A percentile compares a stretch with the other conserved stretches of the same genome.
phyloP scores from a whole-genome alignment of 2,329 filamentous ascomycete species.

The Zymoseptoria tritici region DNA sequence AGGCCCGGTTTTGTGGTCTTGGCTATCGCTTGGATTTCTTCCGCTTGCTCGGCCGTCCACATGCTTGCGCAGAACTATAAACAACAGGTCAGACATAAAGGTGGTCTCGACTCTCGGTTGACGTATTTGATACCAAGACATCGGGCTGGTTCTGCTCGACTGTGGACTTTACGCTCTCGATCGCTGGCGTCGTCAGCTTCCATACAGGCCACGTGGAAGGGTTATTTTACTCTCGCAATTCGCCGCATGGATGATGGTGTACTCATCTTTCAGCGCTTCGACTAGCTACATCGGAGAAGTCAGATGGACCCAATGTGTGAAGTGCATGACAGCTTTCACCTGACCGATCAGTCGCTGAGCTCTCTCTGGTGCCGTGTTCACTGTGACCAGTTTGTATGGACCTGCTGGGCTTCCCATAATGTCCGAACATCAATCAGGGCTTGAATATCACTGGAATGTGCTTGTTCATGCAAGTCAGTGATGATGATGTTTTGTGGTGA shows the following conservation, averaged over 20 bases:
- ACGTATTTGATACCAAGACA: constrained; percentile 5
- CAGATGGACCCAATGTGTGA: not conserved
- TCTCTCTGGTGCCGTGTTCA: constrained; percentile 60
- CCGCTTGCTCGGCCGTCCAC: constrained; percentile 47
- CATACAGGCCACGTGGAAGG: not conserved
- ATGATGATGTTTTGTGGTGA: not conserved
- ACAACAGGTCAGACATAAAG: not conserved
- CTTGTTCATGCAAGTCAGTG: not conserved
- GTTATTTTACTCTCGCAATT: constrained; percentile 53
- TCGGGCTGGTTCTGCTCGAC: constrained; percentile 48
- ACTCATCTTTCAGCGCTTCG: constrained; percentile 54
- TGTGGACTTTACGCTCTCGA: constrained; percentile 42
- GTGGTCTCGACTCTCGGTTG: not conserved
- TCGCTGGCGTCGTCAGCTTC: constrained; percentile 2
- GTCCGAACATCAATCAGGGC: not conserved
- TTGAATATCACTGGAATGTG: not conserved
- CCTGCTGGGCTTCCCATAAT: constrained; percentile 31
- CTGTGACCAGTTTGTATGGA: constrained; percentile 57
- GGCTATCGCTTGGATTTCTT: constrained; percentile 40
- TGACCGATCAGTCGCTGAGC: constrained; percentile 55
- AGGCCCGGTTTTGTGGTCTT: constrained; percentile 40
- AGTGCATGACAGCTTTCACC: not conserved
- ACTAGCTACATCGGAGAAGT: constrained; percentile 36
- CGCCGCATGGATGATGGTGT: constrained; percentile 54
- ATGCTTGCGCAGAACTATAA: constrained; percentile 55